Evolutionary conservation across 192 early-diverging fungal genomes (phyloP).

Genomic region (Coemansia sp.): DNA sequence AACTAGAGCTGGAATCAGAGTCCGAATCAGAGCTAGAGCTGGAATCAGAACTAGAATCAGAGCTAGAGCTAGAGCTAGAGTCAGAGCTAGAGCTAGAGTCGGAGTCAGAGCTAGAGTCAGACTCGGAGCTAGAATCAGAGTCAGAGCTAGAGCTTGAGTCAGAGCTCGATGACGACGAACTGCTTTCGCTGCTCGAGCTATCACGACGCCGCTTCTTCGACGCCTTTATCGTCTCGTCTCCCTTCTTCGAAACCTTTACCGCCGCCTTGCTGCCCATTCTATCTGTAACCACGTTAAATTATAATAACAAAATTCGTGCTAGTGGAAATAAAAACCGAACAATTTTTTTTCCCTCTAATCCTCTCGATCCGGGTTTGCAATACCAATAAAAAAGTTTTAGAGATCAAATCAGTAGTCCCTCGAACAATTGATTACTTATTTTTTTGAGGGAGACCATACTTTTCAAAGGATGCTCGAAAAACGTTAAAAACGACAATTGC

Average conservation of each 20-base stretch:
- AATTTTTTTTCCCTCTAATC: no score
- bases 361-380: no score
- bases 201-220: slow-evolving; percentile 1
- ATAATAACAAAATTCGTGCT: no score
- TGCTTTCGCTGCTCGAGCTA: slow-evolving; percentile 2
- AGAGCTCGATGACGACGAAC: slow-evolving; percentile 1
- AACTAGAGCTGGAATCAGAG: neutral
- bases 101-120: neutral
- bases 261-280: neutral
- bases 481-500: no score
- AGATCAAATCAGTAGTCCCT: no score
- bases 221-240: neutral
- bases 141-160: neutral
- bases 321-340: no score
- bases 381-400: no score
- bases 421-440: no score
- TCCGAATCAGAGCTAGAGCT: neutral
- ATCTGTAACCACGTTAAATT: neutral
- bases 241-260: neutral
- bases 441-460: no score
- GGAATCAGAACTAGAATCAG: slow-evolving; percentile 3
- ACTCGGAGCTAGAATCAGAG: slow-evolving; percentile 4
- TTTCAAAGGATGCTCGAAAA: no score
- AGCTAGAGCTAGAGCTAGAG: neutral
- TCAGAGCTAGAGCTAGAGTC: neutral